Percentiles rank a stretch among this genome's conserved stretches.
These are phyloP conservation scores for Malassezia pachydermatis DNA, from an alignment of 1,284 basidiomycete species.

Conservation along the genomic window DNA sequence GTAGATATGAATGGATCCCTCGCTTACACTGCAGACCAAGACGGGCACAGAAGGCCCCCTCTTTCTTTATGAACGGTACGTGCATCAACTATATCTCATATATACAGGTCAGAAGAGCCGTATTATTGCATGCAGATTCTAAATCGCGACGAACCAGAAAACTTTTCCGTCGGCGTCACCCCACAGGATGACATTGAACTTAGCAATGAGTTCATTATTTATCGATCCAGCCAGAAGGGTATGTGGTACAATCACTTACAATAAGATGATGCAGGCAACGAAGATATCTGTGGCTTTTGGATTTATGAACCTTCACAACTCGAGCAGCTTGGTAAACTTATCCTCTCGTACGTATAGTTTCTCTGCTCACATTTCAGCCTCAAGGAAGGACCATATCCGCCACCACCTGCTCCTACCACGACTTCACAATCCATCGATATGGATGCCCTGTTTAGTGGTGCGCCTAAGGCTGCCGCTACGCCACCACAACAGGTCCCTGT, in stretches of 20 bases:
- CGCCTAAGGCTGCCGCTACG: too few relatives aligned
- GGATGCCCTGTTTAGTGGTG: constrained; percentile 10
- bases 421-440: constrained; percentile 8
- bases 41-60: constrained; percentile 75
- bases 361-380: constrained; percentile 12
- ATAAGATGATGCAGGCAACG: constrained; percentile 1
- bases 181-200: constrained; percentile 67
- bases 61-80: constrained; percentile 74
- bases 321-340: constrained; percentile 55
- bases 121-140: constrained; percentile 76
- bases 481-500: constrained; percentile 15
- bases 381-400: constrained; percentile 22
- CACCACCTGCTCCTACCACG: constrained; percentile 3
- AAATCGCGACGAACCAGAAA: constrained; percentile 74
- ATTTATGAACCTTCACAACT: constrained; percentile 63
- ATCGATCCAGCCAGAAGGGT: constrained; percentile 55
- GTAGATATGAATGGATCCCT: not conserved
- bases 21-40: constrained; percentile 74
- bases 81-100: constrained; percentile 1
- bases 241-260: not conserved
- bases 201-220: constrained; percentile 58
- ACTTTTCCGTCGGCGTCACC: constrained; percentile 65
- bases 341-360: constrained; percentile 35
- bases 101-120: constrained; percentile 49
- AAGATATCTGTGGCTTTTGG: constrained; percentile 64